These are phyloP conservation scores for Albatrellus ellisii DNA, from an alignment of 768 basidiomycete genomes.

Conservation along the genomic window DNA sequence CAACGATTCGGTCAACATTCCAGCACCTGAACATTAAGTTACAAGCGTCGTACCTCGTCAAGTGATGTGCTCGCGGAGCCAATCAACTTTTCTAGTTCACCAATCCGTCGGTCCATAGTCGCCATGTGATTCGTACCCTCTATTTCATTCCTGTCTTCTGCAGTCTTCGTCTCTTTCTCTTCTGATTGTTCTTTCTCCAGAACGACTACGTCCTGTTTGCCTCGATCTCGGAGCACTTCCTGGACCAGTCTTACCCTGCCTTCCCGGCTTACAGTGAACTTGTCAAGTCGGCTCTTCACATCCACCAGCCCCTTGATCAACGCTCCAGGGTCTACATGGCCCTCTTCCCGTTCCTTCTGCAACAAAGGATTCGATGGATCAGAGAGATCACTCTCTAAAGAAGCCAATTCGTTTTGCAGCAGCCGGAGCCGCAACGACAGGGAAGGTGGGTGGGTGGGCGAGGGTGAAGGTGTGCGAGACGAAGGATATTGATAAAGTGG, in stretches of 20 bases:
- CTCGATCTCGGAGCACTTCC: conserved; percentile 31
- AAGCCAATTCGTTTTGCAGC: conserved; percentile 65
- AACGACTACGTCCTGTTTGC: conserved; percentile 17
- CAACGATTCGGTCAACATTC: conserved; percentile 1
- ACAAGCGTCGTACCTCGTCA: conserved; percentile 53
- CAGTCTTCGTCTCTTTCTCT: conserved; percentile 5
- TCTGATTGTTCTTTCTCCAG: conserved; percentile 9
- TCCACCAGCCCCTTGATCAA: conserved; percentile 69
- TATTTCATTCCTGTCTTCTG: no score
- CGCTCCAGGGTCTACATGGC: conserved; percentile 57
- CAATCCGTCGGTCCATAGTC: conserved; percentile 75
- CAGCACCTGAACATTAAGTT: neutral
- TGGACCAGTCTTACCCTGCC: conserved; percentile 53
- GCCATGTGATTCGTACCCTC: conserved; percentile 42
- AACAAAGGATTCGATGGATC: conserved; percentile 67
- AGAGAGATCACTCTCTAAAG: conserved; percentile 73
- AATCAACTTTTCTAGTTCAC: conserved; percentile 69
- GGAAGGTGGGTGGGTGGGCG: conserved; percentile 22
- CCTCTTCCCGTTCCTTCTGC: conserved; percentile 43
- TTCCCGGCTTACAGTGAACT: conserved; percentile 51
- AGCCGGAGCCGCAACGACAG: conserved; percentile 30
- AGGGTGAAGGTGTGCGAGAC: conserved; percentile 40
- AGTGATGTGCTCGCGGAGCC: conserved; percentile 70
- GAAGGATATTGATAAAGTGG: conserved; percentile 60
- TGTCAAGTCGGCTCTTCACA: conserved; percentile 54